These are phyloP conservation scores for Puccinellia tenuiflora DNA, from an alignment of 176 grass and related monocot species.

Conservation along the genomic window DNA sequence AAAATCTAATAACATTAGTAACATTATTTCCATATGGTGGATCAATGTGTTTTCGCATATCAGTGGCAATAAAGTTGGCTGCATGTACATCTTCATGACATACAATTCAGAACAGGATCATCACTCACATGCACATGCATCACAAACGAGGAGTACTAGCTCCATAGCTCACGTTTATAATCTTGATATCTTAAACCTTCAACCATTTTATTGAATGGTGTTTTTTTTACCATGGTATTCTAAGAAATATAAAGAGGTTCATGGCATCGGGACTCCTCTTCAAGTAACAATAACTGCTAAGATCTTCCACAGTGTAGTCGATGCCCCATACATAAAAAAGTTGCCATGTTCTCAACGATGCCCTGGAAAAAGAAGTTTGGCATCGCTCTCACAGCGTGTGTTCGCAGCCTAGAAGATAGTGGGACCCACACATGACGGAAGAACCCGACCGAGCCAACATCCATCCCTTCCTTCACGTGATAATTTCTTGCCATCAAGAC, in stretches of 20 bases:
- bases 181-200: not conserved
- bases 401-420: not conserved
- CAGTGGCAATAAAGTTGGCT: not conserved
- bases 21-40: not conserved
- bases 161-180: not conserved
- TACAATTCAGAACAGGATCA: not conserved
- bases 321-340: not conserved
- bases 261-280: not conserved
- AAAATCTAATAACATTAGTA: not conserved
- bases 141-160: not conserved
- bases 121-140: not conserved
- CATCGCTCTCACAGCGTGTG: not conserved
- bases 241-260: not conserved
- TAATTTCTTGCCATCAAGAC: not conserved
- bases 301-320: not conserved
- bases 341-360: not conserved
- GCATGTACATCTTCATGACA: not conserved
- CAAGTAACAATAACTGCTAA: slow-evolving; percentile 6
- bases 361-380: not conserved
- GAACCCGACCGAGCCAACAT: not conserved
- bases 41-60: not conserved
- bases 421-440: not conserved
- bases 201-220: not conserved
- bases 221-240: not conserved
- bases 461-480: not conserved